Evolutionary conservation across 129 eudicot genomes (phyloP), one percentile per base, ranked within the genome.

Genomic region (Helianthus tuberosus): DNA sequence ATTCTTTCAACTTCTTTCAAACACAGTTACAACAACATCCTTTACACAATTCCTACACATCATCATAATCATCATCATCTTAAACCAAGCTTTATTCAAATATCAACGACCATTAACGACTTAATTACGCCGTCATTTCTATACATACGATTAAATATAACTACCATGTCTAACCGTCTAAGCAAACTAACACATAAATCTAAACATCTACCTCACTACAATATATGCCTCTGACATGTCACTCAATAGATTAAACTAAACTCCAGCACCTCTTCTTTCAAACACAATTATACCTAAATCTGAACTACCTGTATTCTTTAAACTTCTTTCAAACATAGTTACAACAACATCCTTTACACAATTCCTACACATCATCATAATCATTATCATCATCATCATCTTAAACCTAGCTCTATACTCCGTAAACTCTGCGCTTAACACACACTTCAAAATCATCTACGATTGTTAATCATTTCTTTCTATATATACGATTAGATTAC

Each of bases 401-500:
- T 44, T 32, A 47, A 39, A 46, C 11, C 61, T 5, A 58, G 60
- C 75, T 68, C 63, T 47, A 47, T 49, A 62, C 60, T 38, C 71
- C 71, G 39, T 48, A 69, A 11, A 75, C 5, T 6, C 43, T 5
- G 36, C 35, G 46, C 17, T 64, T 64, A 27, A 53, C n/a, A n/a
- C n/a, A n/a, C n/a, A n/a, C n/a, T n/a, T n/a, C n/a, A n/a, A 53
- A 68, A 39, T 68, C 43, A 63, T 69, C 50, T 1, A 69, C 47
- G n/a, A n/a, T n/a, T n/a, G n/a, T n/a, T n/a, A 29, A 49, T 3
- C 36, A 32, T 32, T 32, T 32, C 36, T 11, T 65, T 54, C 29
- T 3, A 51, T 3, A 29, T 14, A 51, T 10, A 51, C 49, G 69
- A 77, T 68, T 57, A 50, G 59, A 68, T 76, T 29, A 55, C 75